Conservation (phyloP, 352 stramenopile genomes). For the Globisporangium alternatum region DNA sequence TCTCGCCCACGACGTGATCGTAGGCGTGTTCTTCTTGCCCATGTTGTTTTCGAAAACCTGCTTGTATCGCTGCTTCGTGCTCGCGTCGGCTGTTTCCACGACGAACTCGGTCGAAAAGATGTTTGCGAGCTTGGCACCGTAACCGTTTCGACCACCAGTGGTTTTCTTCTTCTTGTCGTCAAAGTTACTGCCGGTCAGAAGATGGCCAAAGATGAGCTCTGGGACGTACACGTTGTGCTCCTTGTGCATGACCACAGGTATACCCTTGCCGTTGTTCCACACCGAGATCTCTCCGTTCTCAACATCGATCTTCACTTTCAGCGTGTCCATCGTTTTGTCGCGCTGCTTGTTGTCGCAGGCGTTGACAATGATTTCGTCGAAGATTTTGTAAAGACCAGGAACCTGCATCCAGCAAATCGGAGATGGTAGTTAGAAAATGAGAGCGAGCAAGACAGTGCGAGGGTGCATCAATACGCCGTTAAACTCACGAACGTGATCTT, state of each 20-base stretch:
- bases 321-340: constrained; percentile 92
- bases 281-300: constrained; percentile 94
- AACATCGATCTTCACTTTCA: constrained; percentile 94
- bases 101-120: constrained; percentile 99
- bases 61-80: constrained; percentile 92
- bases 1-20: constrained; percentile 78
- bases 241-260: constrained; percentile 96
- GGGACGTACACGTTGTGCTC: constrained; percentile 98
- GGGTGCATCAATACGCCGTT: not conserved
- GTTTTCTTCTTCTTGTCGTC: constrained; percentile 96
- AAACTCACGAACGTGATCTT: constrained; percentile 89
- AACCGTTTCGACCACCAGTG: constrained; percentile 95
- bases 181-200: constrained; percentile 98
- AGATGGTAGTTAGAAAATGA: not conserved
- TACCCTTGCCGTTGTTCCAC: constrained; percentile 97
- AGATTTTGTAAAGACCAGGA: constrained; percentile 98
- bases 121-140: constrained; percentile 99
- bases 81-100: constrained; percentile 96
- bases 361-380: constrained; percentile 99
- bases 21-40: constrained; percentile 84
- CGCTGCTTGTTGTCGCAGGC: constrained; percentile 99
- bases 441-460: not conserved
- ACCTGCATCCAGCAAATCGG: constrained; percentile 37
- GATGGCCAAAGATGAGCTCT: constrained; percentile 97
- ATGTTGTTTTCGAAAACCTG: constrained; percentile 94